Base-by-base conservation (phyloP, 257 asterid genomes). In the Capsicum rhomboideum region DNA sequence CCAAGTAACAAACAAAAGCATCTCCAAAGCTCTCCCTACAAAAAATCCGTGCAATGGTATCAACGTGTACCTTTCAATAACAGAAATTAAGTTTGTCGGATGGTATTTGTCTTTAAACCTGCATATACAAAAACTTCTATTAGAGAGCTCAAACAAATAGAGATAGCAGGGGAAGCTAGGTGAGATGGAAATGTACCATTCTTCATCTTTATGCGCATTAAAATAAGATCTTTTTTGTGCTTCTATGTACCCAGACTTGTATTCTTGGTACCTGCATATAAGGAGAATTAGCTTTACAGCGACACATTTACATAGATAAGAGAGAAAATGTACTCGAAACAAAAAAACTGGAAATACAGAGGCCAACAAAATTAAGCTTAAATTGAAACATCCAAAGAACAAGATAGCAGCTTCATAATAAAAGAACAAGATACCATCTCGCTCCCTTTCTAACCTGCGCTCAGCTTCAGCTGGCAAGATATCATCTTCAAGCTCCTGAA, bases 401-500 rank as follows among this genome's bases (percentile, higher is more conserved):
- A 67, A 64, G 59, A 40, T 6, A 40, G 3, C 37, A 34, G 37
- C 37, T 34, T 34, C 37, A 34, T 34, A 34, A 1, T 2, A 34
- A 34, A 34, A 34, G 37, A 34, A 34, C 37, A 34, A 34, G 37
- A 67, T 68, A 68, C 37, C 78, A 69, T 69, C 28, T 18, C 42
- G 80, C 82, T 63, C 83, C 52, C 44, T 49, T 69, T 80, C 92
- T 87, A 72, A 97, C 99, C 99, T 97, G 85, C 93, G 94, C 88
- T 97, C 99, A 52, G 99, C 99, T 88, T 97, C 99, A 88, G 97
- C 84, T 56, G 99, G 99, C 83, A 93, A 86, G 83, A 97, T 91
- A 86, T 97, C 99, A 90, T 97, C 99, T 90, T 97, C 99, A 88
- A 97, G 98, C 92, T 97, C 99, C 93, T 95, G 99, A 89, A 97